These are phyloP conservation scores for Candida maesae DNA, from an alignment of 805 yeast genomes.

Conservation along the genomic window DNA sequence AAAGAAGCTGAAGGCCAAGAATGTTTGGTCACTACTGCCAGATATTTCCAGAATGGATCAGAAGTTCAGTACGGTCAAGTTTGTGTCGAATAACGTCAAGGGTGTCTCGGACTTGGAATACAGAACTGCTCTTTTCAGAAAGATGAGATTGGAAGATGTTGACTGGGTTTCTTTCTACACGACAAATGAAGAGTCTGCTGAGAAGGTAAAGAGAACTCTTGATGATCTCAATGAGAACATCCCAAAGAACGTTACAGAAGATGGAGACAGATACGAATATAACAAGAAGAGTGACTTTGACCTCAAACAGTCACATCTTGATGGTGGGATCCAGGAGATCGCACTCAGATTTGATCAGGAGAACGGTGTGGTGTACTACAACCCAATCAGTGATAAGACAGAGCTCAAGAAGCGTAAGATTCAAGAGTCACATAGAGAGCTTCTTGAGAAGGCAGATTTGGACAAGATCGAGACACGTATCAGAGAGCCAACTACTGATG, in stretches of 20 bases:
- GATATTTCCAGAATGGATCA: slow-evolving; percentile 90
- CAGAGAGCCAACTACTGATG: slow-evolving; percentile 71
- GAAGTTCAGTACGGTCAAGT: slow-evolving; percentile 59
- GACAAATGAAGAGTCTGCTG: slow-evolving; percentile 41
- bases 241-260: slow-evolving; percentile 32
- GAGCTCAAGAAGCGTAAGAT: slow-evolving; percentile 85
- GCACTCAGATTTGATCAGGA: slow-evolving; percentile 56
- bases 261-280: slow-evolving; percentile 44
- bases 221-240: slow-evolving; percentile 49
- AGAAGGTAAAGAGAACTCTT: slow-evolving; percentile 36
- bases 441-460: slow-evolving; percentile 51
- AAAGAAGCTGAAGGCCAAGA: slow-evolving; percentile 67
- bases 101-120: slow-evolving; percentile 14
- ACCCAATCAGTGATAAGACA: slow-evolving; percentile 72
- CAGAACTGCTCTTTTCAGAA: slow-evolving; percentile 64
- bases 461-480: slow-evolving; percentile 60
- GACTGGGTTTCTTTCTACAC: slow-evolving; percentile 76
- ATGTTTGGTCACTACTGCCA: slow-evolving; percentile 79
- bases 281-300: slow-evolving; percentile 77
- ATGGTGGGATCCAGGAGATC: slow-evolving; percentile 45
- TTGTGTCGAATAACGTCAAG: slow-evolving; percentile 32
- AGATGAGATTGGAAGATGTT: slow-evolving; percentile 62
- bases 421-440: slow-evolving; percentile 44
- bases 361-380: slow-evolving; percentile 62
- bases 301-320: slow-evolving; percentile 41